Conservation (phyloP, 2,329 filamentous ascomycete species). For the Onygenales sp. region DNA sequence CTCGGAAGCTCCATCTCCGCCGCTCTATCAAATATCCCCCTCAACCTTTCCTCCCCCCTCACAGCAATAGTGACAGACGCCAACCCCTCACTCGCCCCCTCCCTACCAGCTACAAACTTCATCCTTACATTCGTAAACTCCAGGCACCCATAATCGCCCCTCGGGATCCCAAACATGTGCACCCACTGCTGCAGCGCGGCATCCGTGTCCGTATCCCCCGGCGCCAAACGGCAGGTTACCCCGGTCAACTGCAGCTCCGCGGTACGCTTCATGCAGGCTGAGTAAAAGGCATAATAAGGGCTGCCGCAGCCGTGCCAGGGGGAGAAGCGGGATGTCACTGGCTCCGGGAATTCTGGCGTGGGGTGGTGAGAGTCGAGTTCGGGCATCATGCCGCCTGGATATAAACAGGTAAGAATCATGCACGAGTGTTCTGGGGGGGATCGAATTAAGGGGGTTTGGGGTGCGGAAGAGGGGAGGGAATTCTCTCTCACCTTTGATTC, state of each 20-base stretch:
- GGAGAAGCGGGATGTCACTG: constrained; percentile 28
- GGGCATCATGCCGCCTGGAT: constrained; percentile 33
- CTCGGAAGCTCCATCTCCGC: constrained; percentile 19
- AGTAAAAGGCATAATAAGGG: constrained; percentile 24
- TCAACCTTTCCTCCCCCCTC: constrained; percentile 20
- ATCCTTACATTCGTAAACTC: constrained; percentile 25
- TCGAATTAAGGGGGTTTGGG: neutral
- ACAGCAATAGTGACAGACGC: constrained; percentile 31
- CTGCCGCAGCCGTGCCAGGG: constrained; percentile 37
- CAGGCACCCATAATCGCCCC: constrained; percentile 11
- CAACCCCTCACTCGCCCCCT: constrained; percentile 27
- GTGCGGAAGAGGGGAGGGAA: neutral
- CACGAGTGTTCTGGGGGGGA: too few species aligned
- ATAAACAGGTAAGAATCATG: neutral
- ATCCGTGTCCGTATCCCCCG: constrained; percentile 27
- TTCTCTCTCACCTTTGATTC: constrained; percentile 23
- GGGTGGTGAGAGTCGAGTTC: constrained; percentile 33
- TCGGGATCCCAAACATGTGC: constrained; percentile 25
- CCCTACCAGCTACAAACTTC: constrained; percentile 25
- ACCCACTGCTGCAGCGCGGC: constrained; percentile 33
- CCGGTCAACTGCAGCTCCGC: constrained; percentile 27
- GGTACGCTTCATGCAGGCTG: constrained; percentile 26
- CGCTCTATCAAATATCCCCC: constrained; percentile 24
- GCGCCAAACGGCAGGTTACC: constrained; percentile 26
- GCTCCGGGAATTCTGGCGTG: constrained; percentile 25